Evolutionary conservation across 768 basidiomycete genomes (phyloP).

Genomic region (Amanita pallidorosea): DNA sequence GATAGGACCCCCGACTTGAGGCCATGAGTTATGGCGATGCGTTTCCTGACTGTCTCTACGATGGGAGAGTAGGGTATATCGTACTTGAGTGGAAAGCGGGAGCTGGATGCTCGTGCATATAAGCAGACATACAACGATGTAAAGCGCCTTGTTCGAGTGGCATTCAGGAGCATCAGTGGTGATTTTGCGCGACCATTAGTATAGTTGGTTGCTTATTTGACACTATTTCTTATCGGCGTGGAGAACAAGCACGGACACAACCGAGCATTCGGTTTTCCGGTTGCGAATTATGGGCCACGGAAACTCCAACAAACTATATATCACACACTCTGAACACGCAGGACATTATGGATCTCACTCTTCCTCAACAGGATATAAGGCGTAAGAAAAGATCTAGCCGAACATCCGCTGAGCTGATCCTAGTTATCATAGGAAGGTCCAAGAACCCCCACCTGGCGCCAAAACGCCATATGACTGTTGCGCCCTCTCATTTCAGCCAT

Average conservation of each 20-base stretch:
- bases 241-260: background rate
- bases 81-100: slow-evolving; percentile 3
- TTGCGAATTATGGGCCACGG: slow-evolving; percentile 64
- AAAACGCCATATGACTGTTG: slow-evolving; percentile 86
- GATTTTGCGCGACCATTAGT: background rate
- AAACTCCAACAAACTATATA: slow-evolving; percentile 79
- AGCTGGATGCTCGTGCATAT: slow-evolving; percentile 4
- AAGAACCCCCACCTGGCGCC: slow-evolving; percentile 53
- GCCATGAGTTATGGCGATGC: slow-evolving; percentile 2
- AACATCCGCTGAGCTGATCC: slow-evolving; percentile 7
- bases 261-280: background rate
- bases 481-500: slow-evolving; percentile 83
- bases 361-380: slow-evolving; percentile 61
- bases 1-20: slow-evolving; percentile 3
- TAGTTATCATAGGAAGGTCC: slow-evolving; percentile 40
- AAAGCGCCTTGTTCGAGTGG: slow-evolving; percentile 15
- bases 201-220: background rate
- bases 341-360: slow-evolving; percentile 77
- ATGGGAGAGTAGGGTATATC: slow-evolving; percentile 4
- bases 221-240: background rate
- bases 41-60: slow-evolving; percentile 9
- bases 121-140: slow-evolving; percentile 31
- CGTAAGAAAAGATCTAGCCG: slow-evolving; percentile 28
- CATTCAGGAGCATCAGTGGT: slow-evolving; percentile 6
- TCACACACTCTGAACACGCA: slow-evolving; percentile 82